Evolutionary conservation across 805 yeast species (phyloP).

Genomic region (Brettanomyces naardenensis): DNA sequence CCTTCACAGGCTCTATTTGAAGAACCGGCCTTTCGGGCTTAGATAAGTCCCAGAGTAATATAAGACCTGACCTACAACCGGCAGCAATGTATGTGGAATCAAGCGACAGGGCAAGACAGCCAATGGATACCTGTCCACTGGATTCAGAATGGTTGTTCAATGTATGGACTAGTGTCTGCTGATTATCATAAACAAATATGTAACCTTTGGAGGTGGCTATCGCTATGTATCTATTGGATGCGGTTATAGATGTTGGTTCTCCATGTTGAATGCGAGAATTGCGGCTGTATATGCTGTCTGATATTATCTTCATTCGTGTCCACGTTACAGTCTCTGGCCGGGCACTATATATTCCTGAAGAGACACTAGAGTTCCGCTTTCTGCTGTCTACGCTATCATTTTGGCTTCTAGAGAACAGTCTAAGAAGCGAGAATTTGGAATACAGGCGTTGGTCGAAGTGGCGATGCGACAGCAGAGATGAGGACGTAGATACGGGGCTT

Average conservation of each 20-base stretch:
- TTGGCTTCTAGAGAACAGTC: too few relatives aligned
- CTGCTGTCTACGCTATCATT: too few relatives aligned
- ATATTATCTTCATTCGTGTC: conserved; percentile 21
- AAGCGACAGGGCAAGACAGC: conserved; percentile 49
- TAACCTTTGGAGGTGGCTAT: conserved; percentile 68
- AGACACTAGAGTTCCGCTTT: background rate
- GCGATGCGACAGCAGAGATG: too few relatives aligned
- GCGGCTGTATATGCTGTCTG: conserved; percentile 13
- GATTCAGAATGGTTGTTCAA: conserved; percentile 9
- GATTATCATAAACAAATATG: conserved; percentile 59
- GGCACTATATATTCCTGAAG: conserved; percentile 4
- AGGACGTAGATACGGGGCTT: too few relatives aligned
- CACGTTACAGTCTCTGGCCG: conserved; percentile 19
- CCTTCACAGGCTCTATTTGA: conserved; percentile 23
- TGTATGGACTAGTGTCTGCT: conserved; percentile 43
- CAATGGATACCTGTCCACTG: conserved; percentile 44
- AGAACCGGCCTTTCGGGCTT: conserved; percentile 23
- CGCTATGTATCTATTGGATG: conserved; percentile 37
- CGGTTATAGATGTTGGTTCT: conserved; percentile 36
- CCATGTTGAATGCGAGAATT: conserved; percentile 33
- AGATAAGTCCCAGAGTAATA: conserved; percentile 60
- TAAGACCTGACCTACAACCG: conserved; percentile 58
- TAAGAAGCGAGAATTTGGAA: too few relatives aligned
- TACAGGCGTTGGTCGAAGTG: too few relatives aligned
- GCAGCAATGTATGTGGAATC: conserved; percentile 67